These are phyloP conservation scores for Chlorella sp. DNA, from an alignment of 139 green algal genomes.

Conservation along the genomic window DNA sequence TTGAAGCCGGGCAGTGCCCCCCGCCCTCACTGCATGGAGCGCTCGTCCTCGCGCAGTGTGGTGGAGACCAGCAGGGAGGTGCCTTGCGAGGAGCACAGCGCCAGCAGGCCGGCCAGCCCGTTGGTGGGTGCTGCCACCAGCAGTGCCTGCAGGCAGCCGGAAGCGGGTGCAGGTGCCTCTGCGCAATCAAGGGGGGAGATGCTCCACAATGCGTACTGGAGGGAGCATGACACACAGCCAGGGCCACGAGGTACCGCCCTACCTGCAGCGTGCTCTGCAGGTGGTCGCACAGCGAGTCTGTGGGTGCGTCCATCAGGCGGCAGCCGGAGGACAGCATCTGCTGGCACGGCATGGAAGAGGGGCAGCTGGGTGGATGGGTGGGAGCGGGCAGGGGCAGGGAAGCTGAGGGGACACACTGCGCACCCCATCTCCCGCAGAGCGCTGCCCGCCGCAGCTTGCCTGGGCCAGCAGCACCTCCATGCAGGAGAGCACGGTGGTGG, in stretches of 20 bases:
- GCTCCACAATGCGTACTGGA: too few relatives aligned
- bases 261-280: not conserved
- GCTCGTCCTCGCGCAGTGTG: not conserved
- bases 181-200: too few relatives aligned
- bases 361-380: not conserved
- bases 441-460: not conserved
- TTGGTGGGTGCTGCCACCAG: not conserved
- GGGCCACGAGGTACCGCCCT: too few relatives aligned
- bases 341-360: not conserved
- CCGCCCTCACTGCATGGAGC: conserved; percentile 3
- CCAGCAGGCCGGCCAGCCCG: not conserved
- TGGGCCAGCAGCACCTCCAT: not conserved
- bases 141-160: not conserved
- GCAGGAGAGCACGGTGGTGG: not conserved
- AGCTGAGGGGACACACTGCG: not conserved
- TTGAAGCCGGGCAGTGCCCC: not conserved
- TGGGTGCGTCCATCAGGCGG: not conserved
- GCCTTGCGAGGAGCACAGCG: not conserved
- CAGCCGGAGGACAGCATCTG: conserved; percentile 3
- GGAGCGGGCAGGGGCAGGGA: not conserved
- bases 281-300: not conserved
- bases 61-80: not conserved
- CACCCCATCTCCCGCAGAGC: not conserved
- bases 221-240: too few relatives aligned
- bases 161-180: too few relatives aligned